A percentile compares a stretch with the other conserved stretches of the same genome.
These are phyloP conservation scores for Tricholoma sp. DNA, from an alignment of 768 basidiomycete species.

Conservation along the genomic window DNA sequence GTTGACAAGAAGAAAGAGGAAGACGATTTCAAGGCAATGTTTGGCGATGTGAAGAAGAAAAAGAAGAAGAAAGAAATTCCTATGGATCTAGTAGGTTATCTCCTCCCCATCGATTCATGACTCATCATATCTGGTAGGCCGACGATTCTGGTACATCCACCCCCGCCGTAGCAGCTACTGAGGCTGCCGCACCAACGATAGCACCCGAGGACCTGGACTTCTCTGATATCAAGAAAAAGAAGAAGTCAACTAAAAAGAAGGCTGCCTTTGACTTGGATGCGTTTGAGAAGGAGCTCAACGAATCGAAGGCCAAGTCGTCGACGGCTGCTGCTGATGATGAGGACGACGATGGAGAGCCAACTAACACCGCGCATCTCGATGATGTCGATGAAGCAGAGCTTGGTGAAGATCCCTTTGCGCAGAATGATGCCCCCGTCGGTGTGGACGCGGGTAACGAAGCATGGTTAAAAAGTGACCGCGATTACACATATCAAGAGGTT, in stretches of 20 bases:
- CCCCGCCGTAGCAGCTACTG: conserved; percentile 39
- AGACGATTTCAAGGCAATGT: conserved; percentile 79
- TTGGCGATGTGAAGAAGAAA: conserved; percentile 87
- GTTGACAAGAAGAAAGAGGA: conserved; percentile 54
- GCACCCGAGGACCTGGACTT: conserved; percentile 83
- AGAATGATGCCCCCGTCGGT: conserved; percentile 48
- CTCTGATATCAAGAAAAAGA: conserved; percentile 96
- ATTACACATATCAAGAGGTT: conserved; percentile 95
- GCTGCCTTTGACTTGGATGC: conserved; percentile 85
- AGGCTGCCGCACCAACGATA: conserved; percentile 38
- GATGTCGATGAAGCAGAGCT: conserved; percentile 78
- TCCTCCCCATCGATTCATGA: not conserved
- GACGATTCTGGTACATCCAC: conserved; percentile 67
- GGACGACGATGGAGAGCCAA: conserved; percentile 49
- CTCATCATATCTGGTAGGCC: conserved; percentile 32
- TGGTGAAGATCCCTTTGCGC: conserved; percentile 84
- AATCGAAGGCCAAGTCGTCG: conserved; percentile 56
- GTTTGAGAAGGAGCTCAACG: conserved; percentile 87
- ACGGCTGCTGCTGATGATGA: conserved; percentile 50
- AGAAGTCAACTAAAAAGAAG: conserved; percentile 85
- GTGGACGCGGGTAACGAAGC: conserved; percentile 76
- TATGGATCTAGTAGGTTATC: conserved; percentile 62
- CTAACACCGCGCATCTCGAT: conserved; percentile 59
- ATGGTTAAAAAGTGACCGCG: conserved; percentile 90
- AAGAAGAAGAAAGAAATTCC: conserved; percentile 93